phyloP scores from a whole-genome alignment of 352 stramenopile genomes.

The Halophytophthora batemanensis region DNA sequence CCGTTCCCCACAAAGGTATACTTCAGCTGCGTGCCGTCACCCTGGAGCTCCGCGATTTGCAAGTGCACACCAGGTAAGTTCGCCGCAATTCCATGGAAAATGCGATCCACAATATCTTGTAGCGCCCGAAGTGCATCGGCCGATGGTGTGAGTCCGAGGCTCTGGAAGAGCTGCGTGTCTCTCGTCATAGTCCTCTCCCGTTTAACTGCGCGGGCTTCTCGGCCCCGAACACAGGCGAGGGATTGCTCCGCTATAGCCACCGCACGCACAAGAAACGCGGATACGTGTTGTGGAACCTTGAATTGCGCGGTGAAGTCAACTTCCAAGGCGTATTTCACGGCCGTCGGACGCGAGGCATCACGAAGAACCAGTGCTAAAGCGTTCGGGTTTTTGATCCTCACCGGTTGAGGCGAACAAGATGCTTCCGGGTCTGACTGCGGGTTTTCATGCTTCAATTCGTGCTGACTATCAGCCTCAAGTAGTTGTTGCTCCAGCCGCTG shows the following conservation, averaged over 20 bases:
- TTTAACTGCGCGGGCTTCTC: conserved; percentile 29
- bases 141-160: conserved; percentile 52
- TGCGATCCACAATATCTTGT: conserved; percentile 29
- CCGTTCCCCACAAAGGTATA: conserved; percentile 51
- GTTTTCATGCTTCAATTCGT: background rate
- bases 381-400: conserved; percentile 29
- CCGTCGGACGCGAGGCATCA: conserved; percentile 16
- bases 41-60: conserved; percentile 57
- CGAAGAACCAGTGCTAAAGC: conserved; percentile 31
- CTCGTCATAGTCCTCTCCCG: conserved; percentile 21
- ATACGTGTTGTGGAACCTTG: conserved; percentile 6
- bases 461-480: background rate
- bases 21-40: conserved; percentile 33
- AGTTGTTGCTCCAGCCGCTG: conserved; percentile 11
- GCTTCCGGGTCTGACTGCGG: background rate
- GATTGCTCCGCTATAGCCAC: conserved; percentile 38
- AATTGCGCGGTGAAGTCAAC: conserved; percentile 32
- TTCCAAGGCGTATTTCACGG: conserved; percentile 41
- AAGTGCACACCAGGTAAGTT: conserved; percentile 53
- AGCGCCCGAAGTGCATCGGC: conserved; percentile 46
- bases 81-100: conserved; percentile 46
- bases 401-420: background rate
- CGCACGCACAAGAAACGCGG: conserved; percentile 31
- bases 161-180: conserved; percentile 20
- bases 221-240: conserved; percentile 48